A percentile compares a stretch with the other conserved stretches of the same genome.
These are phyloP conservation scores for Hanseniaspora hatyaiensis DNA, from an alignment of 805 yeast species.

Conservation along the genomic window DNA sequence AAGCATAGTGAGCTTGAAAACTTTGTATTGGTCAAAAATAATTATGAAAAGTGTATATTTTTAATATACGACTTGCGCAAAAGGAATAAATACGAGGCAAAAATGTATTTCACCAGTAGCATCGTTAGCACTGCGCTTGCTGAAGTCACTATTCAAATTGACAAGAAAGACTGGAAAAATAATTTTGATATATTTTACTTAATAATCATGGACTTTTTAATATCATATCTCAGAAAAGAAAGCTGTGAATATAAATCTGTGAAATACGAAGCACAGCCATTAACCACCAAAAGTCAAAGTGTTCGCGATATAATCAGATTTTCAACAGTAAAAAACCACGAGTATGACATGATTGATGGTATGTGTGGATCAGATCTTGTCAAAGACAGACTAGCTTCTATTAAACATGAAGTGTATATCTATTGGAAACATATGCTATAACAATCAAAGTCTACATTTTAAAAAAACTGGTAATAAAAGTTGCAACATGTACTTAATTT, in stretches of 20 bases:
- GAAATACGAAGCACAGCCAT: neutral
- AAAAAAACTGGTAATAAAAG: neutral
- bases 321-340: neutral
- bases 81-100: too few species aligned
- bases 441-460: neutral
- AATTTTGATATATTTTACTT: neutral
- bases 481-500: neutral
- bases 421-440: slow-evolving; percentile 5
- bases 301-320: neutral
- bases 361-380: neutral
- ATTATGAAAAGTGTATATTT: too few species aligned
- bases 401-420: neutral
- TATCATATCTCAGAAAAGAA: neutral
- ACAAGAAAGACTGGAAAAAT: neutral
- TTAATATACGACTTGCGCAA: too few species aligned
- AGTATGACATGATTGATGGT: neutral
- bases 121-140: too few species aligned
- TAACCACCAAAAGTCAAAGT: neutral
- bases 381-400: neutral
- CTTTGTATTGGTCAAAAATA: too few species aligned
- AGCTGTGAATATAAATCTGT: neutral
- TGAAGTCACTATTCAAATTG: neutral
- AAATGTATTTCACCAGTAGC: too few species aligned
- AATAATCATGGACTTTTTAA: neutral
- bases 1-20: too few species aligned